phyloP scores from a whole-genome alignment of 2,329 filamentous ascomycete genomes.

The Clarireedia sp. region DNA sequence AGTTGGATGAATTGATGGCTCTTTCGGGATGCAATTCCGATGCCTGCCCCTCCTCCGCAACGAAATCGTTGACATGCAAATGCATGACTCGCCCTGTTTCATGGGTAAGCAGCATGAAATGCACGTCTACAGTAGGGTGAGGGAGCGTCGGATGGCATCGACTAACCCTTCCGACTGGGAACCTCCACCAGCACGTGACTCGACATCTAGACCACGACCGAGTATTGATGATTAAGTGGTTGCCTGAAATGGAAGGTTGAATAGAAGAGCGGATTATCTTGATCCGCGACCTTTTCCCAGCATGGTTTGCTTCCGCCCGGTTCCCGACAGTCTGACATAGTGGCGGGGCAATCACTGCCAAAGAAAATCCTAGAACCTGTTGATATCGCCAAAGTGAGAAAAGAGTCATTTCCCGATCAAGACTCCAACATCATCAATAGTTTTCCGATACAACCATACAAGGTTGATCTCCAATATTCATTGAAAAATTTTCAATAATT shows the following conservation, averaged over 20 bases:
- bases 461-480: neutral
- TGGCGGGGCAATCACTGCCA: conserved; percentile 2
- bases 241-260: neutral
- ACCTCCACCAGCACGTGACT: no score
- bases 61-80: neutral
- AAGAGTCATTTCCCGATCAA: neutral
- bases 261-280: neutral
- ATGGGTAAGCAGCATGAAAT: no score
- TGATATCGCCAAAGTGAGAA: neutral
- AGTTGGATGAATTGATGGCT: neutral
- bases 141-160: no score
- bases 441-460: neutral
- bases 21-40: neutral
- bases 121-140: no score
- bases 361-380: neutral
- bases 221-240: no score
- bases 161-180: no score
- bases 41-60: neutral
- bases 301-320: neutral
- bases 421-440: conserved; percentile 2
- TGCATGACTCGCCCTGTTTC: neutral
- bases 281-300: neutral
- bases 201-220: no score
- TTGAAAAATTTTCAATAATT: neutral
- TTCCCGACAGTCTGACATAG: neutral